Base-by-base conservation (phyloP, 2,329 filamentous ascomycete species). In the Phialophora chinensis region DNA sequence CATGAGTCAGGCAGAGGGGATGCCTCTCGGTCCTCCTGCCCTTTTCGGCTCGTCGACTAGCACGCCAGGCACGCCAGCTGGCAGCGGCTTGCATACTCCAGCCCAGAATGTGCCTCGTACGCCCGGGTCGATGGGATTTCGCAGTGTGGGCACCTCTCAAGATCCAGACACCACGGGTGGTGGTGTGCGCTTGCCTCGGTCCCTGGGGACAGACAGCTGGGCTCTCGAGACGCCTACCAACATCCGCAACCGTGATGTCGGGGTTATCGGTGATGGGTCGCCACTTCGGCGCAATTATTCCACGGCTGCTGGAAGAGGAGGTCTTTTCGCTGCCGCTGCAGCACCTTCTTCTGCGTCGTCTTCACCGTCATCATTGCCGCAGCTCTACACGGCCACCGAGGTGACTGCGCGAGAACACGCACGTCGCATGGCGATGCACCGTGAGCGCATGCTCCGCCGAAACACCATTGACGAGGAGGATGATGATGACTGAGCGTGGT, bases 381-480 rank as follows among this genome's bases (percentile, higher is more conserved):
- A 44, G 6, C 38, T 44, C 38, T 44, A 44, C 17, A 44, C 38
- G 17, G 6, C 38, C 38, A 44, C 38, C 17, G 38, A 44, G 38
- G 17, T n/a, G 38, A 44, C 38, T 8, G 38, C 38, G 17, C 38
- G 1, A n/a, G 38, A 44, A 44, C 38, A 44, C 7, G 38, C 38
- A n/a, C 38, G 38, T 44, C 38, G 38, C 38, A n/a, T 44, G 14
- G 38, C 38, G 38, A 44, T 44, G 38, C 38, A 44, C 38, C 38
- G 38, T 44, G 38, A 44, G 17, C 38, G 38, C 38, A 44, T 44
- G 38, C 38, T 50, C 59, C 29, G 42, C 27, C 54, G 12, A 53
- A 20, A 31, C 50, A 27, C 20, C 50, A 27, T 53, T 53, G 50
- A 31, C 23, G 50, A 53, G 23, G 29, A 53, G 50, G 50, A 44